Evolutionary conservation across 2,329 filamentous ascomycete genomes (phyloP), one percentile per base, ranked within the genome.

Genomic region (Penicillium sp.): DNA sequence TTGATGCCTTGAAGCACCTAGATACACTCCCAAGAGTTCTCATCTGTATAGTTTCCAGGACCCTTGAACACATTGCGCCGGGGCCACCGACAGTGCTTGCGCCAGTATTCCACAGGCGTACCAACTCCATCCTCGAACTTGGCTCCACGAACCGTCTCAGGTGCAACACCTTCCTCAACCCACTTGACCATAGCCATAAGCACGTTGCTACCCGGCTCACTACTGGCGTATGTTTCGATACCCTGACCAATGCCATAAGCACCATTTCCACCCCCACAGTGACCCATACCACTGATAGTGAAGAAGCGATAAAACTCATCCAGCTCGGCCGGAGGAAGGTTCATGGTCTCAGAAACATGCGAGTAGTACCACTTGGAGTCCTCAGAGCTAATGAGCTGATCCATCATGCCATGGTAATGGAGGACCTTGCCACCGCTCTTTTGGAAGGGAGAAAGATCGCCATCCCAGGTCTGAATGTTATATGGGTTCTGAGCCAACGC

Each of bases 291-390:
- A 0, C 81, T 81, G n/a, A 85, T 75, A 20, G 70, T 72, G 62
- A 84, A 84, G 61, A 79, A 78, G 43, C 77, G 76, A 45, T 77
- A 74, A 58, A 76, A 78, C 0, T 71, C 69, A 55, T 78, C 75
- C 7, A 78, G 56, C 1, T 68, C 54, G 4, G 58, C 44, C 0
- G 72, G 65, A 0, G 62, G 51, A 6, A 70, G 46, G 0, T 73
- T 68, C 67, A 81, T 74, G 0, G 67, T 65, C 22, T 71, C 58
- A 5, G 66, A 63, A 1, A 82, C 75, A 15, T 77, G 73, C 18
- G 76, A 71, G 67, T 82, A 81, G 63, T 76, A 86, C 65, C 81
- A 81, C 9, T 79, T 75, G 2, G 78, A 80, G 20, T 79, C 76
- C 0, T 78, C 77, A 0, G 78, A 78, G 14, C 80, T 76, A 51